Evolutionary conservation across 2,329 filamentous ascomycete species (phyloP).

Genomic region (Fusarium sp.): DNA sequence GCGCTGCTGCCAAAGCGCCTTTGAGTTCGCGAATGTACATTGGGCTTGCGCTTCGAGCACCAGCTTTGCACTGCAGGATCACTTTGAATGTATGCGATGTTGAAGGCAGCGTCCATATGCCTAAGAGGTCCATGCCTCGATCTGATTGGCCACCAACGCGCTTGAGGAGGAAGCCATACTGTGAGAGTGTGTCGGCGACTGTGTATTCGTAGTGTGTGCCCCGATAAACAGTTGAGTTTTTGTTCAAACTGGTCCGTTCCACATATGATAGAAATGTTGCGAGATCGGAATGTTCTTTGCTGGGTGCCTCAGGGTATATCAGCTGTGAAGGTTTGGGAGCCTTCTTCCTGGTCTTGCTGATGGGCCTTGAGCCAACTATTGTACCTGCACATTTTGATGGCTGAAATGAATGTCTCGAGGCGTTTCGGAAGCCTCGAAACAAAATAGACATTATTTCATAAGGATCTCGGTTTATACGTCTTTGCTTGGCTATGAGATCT

Average conservation of each 20-base stretch:
- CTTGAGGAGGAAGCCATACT: slow-evolving; percentile 71
- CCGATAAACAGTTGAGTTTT: slow-evolving; percentile 69
- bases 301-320: slow-evolving; percentile 59
- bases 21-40: slow-evolving; percentile 78
- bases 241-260: slow-evolving; percentile 64
- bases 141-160: slow-evolving; percentile 75
- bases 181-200: slow-evolving; percentile 64
- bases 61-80: slow-evolving; percentile 76
- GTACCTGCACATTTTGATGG: neutral
- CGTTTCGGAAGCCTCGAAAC: slow-evolving; percentile 11
- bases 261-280: slow-evolving; percentile 74
- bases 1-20: slow-evolving; percentile 80
- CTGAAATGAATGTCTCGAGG: neutral
- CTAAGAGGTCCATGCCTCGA: slow-evolving; percentile 78
- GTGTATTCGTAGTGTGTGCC: slow-evolving; percentile 85
- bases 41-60: slow-evolving; percentile 64
- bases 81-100: slow-evolving; percentile 55
- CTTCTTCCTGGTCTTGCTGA: slow-evolving; percentile 17
- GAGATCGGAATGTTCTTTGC: slow-evolving; percentile 70
- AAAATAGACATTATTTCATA: slow-evolving; percentile 31
- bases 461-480: neutral
- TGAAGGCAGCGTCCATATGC: slow-evolving; percentile 70
- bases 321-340: slow-evolving; percentile 19
- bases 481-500: neutral
- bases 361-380: slow-evolving; percentile 5